A percentile compares a stretch with the other conserved stretches of the same genome.
Evolutionary conservation across 2,329 filamentous ascomycete genomes (phyloP).

Genomic region (Aspergillus ochraceus): DNA sequence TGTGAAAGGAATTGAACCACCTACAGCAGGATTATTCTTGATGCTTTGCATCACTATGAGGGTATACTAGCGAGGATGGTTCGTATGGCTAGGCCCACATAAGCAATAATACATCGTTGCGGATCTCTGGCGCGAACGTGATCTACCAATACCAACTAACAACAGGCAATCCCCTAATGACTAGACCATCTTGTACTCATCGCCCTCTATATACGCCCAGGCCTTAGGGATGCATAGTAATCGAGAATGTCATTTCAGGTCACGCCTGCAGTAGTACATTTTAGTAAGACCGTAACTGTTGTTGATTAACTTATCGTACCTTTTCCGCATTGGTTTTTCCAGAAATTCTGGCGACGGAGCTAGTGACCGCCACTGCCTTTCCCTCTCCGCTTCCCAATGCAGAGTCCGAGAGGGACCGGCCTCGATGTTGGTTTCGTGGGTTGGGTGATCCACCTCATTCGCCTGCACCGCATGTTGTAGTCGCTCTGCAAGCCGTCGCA

Average conservation of each 20-base stretch:
- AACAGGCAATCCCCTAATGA: too few species aligned
- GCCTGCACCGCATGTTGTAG: not conserved
- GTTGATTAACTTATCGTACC: not conserved
- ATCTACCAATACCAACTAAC: too few species aligned
- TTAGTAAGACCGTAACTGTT: not conserved
- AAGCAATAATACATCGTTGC: too few species aligned
- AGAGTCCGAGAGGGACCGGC: not conserved
- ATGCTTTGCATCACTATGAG: conserved; percentile 10
- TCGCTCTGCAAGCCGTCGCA: not conserved
- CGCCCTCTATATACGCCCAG: not conserved
- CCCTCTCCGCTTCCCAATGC: not conserved
- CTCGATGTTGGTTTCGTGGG: not conserved
- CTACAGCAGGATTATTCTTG: too few species aligned
- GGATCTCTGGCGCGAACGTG: too few species aligned
- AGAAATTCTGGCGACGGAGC: not conserved
- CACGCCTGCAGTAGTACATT: not conserved
- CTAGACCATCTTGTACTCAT: not conserved
- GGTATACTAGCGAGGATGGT: too few species aligned
- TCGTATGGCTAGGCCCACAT: too few species aligned
- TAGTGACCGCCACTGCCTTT: not conserved
- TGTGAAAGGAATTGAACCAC: too few species aligned
- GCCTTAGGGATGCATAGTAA: not conserved
- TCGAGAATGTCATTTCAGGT: not conserved
- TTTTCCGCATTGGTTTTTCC: not conserved
- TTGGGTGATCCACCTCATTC: not conserved